A percentile compares a stretch with the other conserved stretches of the same genome.
These are phyloP conservation scores for Amanita thiersii DNA, from an alignment of 768 basidiomycete species.

Conservation along the genomic window DNA sequence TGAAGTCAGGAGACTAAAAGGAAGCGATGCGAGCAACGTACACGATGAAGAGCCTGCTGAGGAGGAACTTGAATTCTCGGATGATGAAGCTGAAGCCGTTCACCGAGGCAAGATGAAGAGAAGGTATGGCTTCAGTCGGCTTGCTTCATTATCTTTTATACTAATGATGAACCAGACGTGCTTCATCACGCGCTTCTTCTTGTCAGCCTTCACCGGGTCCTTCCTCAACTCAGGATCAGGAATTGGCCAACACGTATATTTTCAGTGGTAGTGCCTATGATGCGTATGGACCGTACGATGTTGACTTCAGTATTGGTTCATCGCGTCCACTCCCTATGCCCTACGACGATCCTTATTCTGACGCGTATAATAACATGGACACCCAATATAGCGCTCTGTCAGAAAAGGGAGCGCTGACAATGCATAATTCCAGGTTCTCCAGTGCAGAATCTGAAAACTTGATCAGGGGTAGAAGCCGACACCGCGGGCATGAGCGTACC, in stretches of 20 bases:
- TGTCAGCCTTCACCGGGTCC: slow-evolving; percentile 47
- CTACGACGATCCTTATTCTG: slow-evolving; percentile 76
- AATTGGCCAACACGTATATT: slow-evolving; percentile 36
- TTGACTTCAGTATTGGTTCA: slow-evolving; percentile 46
- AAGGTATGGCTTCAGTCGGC: slow-evolving; percentile 31
- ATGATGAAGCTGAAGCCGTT: slow-evolving; percentile 85
- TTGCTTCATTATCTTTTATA: slow-evolving; percentile 6
- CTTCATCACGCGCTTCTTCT: slow-evolving; percentile 46
- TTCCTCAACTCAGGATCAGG: slow-evolving; percentile 46
- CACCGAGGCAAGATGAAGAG: slow-evolving; percentile 55
- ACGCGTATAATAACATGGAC: slow-evolving; percentile 26
- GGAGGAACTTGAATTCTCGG: slow-evolving; percentile 89
- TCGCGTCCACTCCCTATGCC: slow-evolving; percentile 62
- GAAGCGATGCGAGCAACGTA: slow-evolving; percentile 91
- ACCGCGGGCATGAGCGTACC: neutral
- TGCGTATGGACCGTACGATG: slow-evolving; percentile 61
- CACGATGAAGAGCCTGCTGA: slow-evolving; percentile 92
- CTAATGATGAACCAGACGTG: slow-evolving; percentile 32
- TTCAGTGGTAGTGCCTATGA: slow-evolving; percentile 56
- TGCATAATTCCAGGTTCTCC: too few relatives aligned
- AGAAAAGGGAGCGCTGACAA: neutral
- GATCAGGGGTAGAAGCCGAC: slow-evolving; percentile 4
- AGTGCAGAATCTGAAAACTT: too few relatives aligned
- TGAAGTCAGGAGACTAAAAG: slow-evolving; percentile 62
- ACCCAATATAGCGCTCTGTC: slow-evolving; percentile 13